Conservation (phyloP, 1,284 basidiomycete genomes). For the Ceratobasidium sp. region DNA sequence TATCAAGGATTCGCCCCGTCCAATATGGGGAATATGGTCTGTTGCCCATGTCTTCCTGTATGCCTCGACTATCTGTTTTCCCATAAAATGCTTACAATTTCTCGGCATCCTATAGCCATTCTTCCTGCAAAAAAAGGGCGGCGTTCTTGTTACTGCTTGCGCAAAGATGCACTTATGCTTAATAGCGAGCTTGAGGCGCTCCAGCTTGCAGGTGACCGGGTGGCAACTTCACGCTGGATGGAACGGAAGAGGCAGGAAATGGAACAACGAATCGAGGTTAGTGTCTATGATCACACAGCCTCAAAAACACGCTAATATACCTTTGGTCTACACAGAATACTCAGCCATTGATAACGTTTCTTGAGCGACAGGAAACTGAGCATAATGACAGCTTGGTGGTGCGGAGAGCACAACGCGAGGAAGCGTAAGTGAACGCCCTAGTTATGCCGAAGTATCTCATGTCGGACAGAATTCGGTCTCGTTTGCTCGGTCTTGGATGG, state of each 20-base stretch:
- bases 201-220: background rate
- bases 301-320: background rate
- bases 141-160: conserved; percentile 2
- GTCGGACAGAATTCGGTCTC: conserved; percentile 15
- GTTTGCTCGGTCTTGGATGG: conserved; percentile 29
- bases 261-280: background rate
- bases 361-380: background rate
- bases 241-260: background rate
- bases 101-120: background rate
- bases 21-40: background rate
- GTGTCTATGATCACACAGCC: background rate
- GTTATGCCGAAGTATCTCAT: background rate
- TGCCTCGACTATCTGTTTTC: background rate
- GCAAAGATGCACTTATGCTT: background rate
- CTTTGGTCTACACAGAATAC: background rate
- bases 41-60: background rate
- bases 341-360: background rate
- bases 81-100: no score
- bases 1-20: background rate
- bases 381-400: background rate
- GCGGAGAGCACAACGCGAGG: background rate
- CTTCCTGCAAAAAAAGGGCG: background rate
- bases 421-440: background rate
- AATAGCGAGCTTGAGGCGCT: conserved; percentile 17
- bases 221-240: background rate